Conservation (phyloP, 495 filamentous ascomycete species). For the Aspergillus hancockii region DNA sequence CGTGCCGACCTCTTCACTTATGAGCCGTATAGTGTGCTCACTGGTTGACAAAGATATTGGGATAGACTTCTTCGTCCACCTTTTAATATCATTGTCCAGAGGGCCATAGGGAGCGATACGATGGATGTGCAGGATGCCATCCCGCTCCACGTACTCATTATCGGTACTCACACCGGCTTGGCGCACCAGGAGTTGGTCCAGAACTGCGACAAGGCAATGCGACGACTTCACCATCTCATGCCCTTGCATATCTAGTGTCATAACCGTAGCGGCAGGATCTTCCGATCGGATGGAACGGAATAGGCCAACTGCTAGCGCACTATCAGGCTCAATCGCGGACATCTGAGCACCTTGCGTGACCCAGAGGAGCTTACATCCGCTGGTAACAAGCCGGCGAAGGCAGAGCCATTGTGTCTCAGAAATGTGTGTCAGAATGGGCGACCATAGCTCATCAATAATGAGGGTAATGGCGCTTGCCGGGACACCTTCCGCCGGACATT, state of each 20-base stretch:
- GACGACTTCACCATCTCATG: neutral
- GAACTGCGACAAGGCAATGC: neutral
- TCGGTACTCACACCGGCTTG: neutral
- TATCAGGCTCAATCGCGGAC: neutral
- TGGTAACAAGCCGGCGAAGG: neutral
- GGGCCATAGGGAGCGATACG: neutral
- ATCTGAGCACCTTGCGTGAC: conserved; percentile 5
- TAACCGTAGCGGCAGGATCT: neutral
- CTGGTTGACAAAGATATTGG: neutral
- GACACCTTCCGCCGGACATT: neutral
- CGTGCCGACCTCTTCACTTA: neutral
- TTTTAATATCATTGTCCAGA: neutral
- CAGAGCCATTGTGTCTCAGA: neutral
- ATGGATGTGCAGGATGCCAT: neutral
- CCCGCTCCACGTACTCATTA: conserved; percentile 6
- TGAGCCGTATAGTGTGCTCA: neutral
- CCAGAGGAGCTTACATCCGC: conserved; percentile 5
- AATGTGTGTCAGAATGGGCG: neutral
- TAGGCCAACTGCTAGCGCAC: neutral
- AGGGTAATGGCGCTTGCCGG: neutral
- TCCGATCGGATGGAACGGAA: conserved; percentile 8
- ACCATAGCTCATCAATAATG: conserved; percentile 4
- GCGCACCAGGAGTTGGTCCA: neutral
- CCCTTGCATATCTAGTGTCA: neutral
- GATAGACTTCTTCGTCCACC: neutral